phyloP scores from a whole-genome alignment of 148 eudicot genomes.

The Amaranthus cruentus region DNA sequence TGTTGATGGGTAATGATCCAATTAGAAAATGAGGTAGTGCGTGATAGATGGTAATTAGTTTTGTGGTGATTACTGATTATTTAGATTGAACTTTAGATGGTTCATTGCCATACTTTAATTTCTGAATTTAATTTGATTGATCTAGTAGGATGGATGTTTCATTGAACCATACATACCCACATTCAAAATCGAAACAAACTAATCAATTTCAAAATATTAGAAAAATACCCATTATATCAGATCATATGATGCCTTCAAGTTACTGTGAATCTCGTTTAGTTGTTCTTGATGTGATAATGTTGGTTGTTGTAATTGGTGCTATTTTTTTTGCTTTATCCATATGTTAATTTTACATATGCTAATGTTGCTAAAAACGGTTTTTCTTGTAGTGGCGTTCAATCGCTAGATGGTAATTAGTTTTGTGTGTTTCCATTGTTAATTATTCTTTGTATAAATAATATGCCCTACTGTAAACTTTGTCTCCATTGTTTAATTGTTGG shows the following conservation, averaged over 20 bases:
- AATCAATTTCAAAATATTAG: slow-evolving; percentile 37
- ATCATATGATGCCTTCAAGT: slow-evolving; percentile 35
- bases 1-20: slow-evolving; percentile 25
- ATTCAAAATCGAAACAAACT: slow-evolving; percentile 46
- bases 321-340: slow-evolving; percentile 60
- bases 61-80: background rate
- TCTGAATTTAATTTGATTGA: slow-evolving; percentile 32
- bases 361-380: slow-evolving; percentile 28
- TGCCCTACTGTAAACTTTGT: no score
- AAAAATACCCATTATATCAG: slow-evolving; percentile 30
- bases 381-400: background rate
- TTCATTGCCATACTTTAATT: slow-evolving; percentile 37
- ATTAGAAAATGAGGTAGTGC: slow-evolving; percentile 8
- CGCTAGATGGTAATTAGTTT: no score
- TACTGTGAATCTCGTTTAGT: slow-evolving; percentile 60
- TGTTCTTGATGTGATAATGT: slow-evolving; percentile 56
- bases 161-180: slow-evolving; percentile 37
- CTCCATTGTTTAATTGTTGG: no score
- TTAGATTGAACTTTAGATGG: slow-evolving; percentile 37
- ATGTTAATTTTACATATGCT: slow-evolving; percentile 28
- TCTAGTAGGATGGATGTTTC: slow-evolving; percentile 50
- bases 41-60: background rate
- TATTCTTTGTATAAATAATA: no score
- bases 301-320: slow-evolving; percentile 68
- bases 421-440: accelerated